These are phyloP conservation scores for Gamsiella multidivaricata DNA, from an alignment of 192 early-diverging fungal species.

Conservation along the genomic window DNA sequence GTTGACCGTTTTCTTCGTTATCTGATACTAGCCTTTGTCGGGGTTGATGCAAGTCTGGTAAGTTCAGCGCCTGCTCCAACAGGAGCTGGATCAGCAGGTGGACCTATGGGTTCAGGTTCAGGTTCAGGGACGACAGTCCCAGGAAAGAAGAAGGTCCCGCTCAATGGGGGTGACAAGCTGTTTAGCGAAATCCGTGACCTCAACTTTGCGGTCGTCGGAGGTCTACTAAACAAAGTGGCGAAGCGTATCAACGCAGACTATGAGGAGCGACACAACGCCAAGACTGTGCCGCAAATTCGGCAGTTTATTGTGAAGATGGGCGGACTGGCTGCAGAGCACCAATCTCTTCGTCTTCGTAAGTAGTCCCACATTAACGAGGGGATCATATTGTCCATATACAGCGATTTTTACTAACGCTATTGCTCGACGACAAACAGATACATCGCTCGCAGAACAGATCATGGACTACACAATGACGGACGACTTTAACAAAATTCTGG, in stretches of 20 bases:
- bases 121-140: constrained; percentile 25
- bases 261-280: constrained; percentile 90
- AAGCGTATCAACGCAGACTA: constrained; percentile 88
- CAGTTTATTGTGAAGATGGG: constrained; percentile 91
- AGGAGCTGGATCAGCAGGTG: constrained; percentile 34
- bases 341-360: constrained; percentile 82
- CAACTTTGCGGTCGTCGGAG: constrained; percentile 93
- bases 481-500: constrained; percentile 85
- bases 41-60: constrained; percentile 75
- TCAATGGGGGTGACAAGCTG: constrained; percentile 85
- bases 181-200: constrained; percentile 86
- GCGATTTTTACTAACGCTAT: too few relatives aligned
- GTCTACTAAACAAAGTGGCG: constrained; percentile 84
- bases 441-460: constrained; percentile 84
- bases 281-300: constrained; percentile 91
- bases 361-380: too few relatives aligned
- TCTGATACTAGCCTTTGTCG: constrained; percentile 73
- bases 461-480: constrained; percentile 79
- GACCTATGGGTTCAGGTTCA: too few relatives aligned
- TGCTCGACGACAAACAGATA: too few relatives aligned
- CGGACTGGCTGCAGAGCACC: constrained; percentile 86
- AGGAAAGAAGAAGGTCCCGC: constrained; percentile 74
- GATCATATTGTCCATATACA: too few relatives aligned
- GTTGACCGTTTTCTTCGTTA: not conserved
- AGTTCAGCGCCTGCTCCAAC: constrained; percentile 40